phyloP scores from a whole-genome alignment of 2,329 filamentous ascomycete species.

The Didymella pinodella region DNA sequence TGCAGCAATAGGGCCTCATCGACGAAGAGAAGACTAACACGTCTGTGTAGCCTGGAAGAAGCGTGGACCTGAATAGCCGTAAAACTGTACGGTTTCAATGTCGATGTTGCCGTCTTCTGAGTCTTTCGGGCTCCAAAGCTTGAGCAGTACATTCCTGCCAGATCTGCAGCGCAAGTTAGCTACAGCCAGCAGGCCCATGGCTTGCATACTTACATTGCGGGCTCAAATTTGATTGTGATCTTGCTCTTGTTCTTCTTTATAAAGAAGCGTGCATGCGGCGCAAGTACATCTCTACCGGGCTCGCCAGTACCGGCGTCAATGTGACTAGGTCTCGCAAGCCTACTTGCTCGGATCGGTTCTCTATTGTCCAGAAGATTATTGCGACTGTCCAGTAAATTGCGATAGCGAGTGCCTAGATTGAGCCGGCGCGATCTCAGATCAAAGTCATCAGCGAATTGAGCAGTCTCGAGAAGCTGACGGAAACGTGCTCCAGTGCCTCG shows the following conservation, averaged over 20 bases:
- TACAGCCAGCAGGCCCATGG: fast-evolving
- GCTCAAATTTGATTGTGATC: slow-evolving; percentile 86
- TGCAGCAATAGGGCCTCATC: not conserved
- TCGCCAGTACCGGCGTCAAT: slow-evolving; percentile 37
- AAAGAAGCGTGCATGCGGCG: slow-evolving; percentile 81
- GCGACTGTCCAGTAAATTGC: slow-evolving; percentile 7
- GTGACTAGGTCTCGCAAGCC: slow-evolving; percentile 43
- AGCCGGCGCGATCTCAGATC: slow-evolving; percentile 13
- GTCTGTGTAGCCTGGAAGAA: slow-evolving; percentile 76
- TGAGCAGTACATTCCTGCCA: slow-evolving; percentile 83
- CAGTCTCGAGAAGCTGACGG: slow-evolving; percentile 33
- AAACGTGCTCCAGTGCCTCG: slow-evolving; percentile 37
- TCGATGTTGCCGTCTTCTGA: slow-evolving; percentile 76
- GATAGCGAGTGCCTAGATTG: slow-evolving; percentile 16
- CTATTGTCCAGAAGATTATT: slow-evolving; percentile 17
- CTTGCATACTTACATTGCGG: slow-evolving; percentile 66
- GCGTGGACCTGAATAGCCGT: slow-evolving; percentile 84
- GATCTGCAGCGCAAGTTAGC: slow-evolving; percentile 56
- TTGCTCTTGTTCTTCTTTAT: slow-evolving; percentile 84
- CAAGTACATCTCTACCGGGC: slow-evolving; percentile 58
- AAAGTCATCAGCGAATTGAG: slow-evolving; percentile 44
- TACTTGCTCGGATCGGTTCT: slow-evolving; percentile 41
- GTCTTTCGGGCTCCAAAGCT: slow-evolving; percentile 83
- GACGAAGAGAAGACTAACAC: slow-evolving; percentile 24
- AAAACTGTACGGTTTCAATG: slow-evolving; percentile 83